A percentile compares a stretch with the other conserved stretches of the same genome.
phyloP scores from a whole-genome alignment of 2,329 filamentous ascomycete species.

The Pseudopithomyces chartarum region DNA sequence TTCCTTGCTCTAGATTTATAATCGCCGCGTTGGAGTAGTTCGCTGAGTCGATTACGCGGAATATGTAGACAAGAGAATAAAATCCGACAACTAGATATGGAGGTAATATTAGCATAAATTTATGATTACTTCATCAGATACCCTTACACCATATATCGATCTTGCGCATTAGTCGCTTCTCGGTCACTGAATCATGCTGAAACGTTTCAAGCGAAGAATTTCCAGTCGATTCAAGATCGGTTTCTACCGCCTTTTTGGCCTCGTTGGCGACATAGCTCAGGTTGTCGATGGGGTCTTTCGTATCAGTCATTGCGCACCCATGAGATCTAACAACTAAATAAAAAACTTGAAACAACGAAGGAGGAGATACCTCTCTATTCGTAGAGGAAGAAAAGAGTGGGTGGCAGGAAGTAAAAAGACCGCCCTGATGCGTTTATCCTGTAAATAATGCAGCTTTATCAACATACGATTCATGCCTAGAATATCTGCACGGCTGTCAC shows the following conservation, averaged over 20 bases:
- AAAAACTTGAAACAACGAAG: not conserved
- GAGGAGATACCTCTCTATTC: not conserved
- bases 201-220: not conserved
- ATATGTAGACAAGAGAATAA: slow-evolving; percentile 38
- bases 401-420: too few relatives aligned
- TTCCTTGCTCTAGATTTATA: slow-evolving; percentile 40
- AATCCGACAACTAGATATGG: slow-evolving; percentile 28
- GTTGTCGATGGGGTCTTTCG: slow-evolving; percentile 4
- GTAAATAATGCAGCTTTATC: not conserved
- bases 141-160: slow-evolving; percentile 25
- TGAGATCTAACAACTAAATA: not conserved
- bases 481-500: slow-evolving; percentile 6
- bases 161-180: slow-evolving; percentile 27
- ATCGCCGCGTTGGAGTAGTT: slow-evolving; percentile 40
- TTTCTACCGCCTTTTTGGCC: not conserved
- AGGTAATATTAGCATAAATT: not conserved
- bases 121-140: not conserved
- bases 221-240: slow-evolving; percentile 9
- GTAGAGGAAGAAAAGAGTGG: not conserved
- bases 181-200: slow-evolving; percentile 3
- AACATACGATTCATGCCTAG: not conserved
- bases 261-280: slow-evolving; percentile 10
- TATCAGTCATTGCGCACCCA: slow-evolving; percentile 11
- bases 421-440: not conserved
- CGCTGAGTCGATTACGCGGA: slow-evolving; percentile 36